Base-by-base conservation (phyloP, 164 flowering plant genomes). In the Magnolia officinalis region DNA sequence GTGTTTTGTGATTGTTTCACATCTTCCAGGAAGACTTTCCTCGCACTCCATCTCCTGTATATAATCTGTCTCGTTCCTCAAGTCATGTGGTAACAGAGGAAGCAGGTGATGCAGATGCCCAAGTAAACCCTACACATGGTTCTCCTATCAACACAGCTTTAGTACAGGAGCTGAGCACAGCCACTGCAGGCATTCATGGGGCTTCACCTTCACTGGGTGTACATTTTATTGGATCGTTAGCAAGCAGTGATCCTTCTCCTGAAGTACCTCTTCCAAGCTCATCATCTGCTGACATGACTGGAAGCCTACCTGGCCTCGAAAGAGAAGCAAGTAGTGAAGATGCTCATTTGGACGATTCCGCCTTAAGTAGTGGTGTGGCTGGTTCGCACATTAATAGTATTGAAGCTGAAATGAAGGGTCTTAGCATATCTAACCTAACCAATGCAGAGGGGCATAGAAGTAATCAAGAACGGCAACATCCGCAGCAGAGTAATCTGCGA, bases 41-140 rank as follows among this genome's bases (percentile, higher is more conserved):
- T 37, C 91, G 89, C 29, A 88, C 91, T 11, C 92, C 92, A 6
- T 93, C 96, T 79, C 94, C 98, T 81, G 91, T 91, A 10, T 88
- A 82, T 75, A 89, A 77, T 81, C 87, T 86, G 68, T 81, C 89
- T 73, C 88, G 80, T 71, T 76, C 89, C 6, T 69, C 85, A 59
- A 79, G 83, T 82, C 82, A 80, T 83, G 77, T 73, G 24, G 58
- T 82, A 71, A 50, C 83, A 51, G 90, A 88, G 63, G 91, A 88
- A 84, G 52, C 69, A 69, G 74, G 81, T 77, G 88, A 86, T 74
- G 80, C 71, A 55, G 89, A 89, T 74, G 76, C 82, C 19, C 81
- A 75, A 77, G 77, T 79, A 18, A 75, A 78, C 59, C 72, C 85
- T 1, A 78, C 81, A 45, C 79, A 77, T 72, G 85, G 86, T 73